These are phyloP conservation scores for Nemania sp. DNA, from an alignment of 2,329 filamentous ascomycete species.

Conservation along the genomic window DNA sequence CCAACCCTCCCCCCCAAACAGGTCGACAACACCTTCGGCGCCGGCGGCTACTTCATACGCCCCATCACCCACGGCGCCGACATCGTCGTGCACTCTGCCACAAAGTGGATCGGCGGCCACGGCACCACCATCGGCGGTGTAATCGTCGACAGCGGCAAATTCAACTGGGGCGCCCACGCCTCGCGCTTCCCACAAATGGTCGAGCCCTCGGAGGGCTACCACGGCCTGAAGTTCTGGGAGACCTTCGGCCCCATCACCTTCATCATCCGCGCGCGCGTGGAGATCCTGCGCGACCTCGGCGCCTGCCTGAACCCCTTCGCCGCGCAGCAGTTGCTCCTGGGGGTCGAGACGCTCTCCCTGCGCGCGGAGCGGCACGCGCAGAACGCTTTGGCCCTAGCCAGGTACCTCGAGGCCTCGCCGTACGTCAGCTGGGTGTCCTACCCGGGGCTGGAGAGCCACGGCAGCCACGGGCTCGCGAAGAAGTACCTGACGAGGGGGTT, in stretches of 20 bases:
- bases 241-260: slow-evolving; percentile 87
- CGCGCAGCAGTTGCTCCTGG: slow-evolving; percentile 90
- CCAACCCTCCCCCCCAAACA: slow-evolving; percentile 48
- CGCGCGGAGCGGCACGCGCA: slow-evolving; percentile 86
- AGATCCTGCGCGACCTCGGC: slow-evolving; percentile 89
- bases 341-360: slow-evolving; percentile 89
- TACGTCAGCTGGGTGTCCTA: slow-evolving; percentile 96
- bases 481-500: slow-evolving; percentile 87
- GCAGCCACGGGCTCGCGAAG: slow-evolving; percentile 83
- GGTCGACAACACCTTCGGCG: slow-evolving; percentile 96
- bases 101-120: slow-evolving; percentile 97
- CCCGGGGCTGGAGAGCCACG: slow-evolving; percentile 85
- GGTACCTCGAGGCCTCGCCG: slow-evolving; percentile 84
- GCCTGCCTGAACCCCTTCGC: slow-evolving; percentile 87
- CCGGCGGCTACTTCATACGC: slow-evolving; percentile 87
- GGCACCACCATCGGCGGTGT: slow-evolving; percentile 91
- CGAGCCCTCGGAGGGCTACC: slow-evolving; percentile 89
- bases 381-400: slow-evolving; percentile 83
- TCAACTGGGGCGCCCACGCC: slow-evolving; percentile 89
- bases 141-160: slow-evolving; percentile 88
- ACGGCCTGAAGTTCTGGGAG: slow-evolving; percentile 94
- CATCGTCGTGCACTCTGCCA: slow-evolving; percentile 93
- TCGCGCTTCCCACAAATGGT: slow-evolving; percentile 92
- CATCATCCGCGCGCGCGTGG: slow-evolving; percentile 86
- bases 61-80: slow-evolving; percentile 93